Evolutionary conservation across 1,284 basidiomycete species (phyloP).

Genomic region (Ganoderma lucidum): DNA sequence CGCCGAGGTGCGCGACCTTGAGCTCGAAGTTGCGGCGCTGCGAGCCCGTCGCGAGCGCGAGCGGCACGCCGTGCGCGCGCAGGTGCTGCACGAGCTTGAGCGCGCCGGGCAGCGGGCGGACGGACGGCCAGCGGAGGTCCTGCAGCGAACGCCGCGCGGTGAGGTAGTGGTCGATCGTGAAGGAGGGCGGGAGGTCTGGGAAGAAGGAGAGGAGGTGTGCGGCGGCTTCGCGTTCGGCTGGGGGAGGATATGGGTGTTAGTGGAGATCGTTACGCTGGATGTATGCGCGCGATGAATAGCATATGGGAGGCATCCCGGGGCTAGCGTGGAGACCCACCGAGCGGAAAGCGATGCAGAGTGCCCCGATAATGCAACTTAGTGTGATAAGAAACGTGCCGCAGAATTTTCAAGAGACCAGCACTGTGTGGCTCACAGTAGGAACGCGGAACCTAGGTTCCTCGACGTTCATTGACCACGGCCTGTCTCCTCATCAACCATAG

Average conservation of each 20-base stretch:
- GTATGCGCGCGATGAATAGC: background rate
- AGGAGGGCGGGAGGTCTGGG: constrained; percentile 61
- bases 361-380: no score
- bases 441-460: no score
- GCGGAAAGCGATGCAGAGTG: no score
- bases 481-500: background rate
- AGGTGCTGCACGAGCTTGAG: constrained; percentile 71
- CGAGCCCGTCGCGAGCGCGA: constrained; percentile 81
- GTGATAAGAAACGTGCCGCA: no score
- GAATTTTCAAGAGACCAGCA: no score
- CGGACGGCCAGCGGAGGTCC: constrained; percentile 71
- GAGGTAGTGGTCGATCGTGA: constrained; percentile 68
- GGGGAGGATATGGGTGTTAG: constrained; percentile 5
- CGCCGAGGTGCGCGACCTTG: constrained; percentile 62
- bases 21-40: constrained; percentile 66
- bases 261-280: background rate
- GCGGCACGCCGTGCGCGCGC: constrained; percentile 68
- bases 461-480: no score
- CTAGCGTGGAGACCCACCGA: no score
- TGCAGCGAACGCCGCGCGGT: constrained; percentile 61
- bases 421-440: no score
- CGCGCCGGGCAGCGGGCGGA: constrained; percentile 74
- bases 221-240: constrained; percentile 73
- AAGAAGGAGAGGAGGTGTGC: constrained; percentile 77
- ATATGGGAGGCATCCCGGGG: no score